A percentile compares a stretch with the other conserved stretches of the same genome.
These are phyloP conservation scores for Aspergillus baeticus DNA, from an alignment of 495 filamentous ascomycete genomes.

Conservation along the genomic window DNA sequence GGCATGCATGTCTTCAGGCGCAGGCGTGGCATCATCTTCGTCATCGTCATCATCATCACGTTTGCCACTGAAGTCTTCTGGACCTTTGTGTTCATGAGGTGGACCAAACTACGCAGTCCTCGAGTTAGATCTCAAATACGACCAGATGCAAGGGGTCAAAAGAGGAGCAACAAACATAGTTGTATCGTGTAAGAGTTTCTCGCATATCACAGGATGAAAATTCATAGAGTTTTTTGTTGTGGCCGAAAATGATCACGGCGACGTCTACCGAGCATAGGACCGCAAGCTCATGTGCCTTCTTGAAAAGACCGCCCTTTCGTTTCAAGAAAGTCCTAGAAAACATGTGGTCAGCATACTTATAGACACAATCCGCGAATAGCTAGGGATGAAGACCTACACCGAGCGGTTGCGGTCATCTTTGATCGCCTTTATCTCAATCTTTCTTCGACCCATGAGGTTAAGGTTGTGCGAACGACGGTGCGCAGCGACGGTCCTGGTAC, in stretches of 20 bases:
- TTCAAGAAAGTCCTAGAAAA: constrained; percentile 85
- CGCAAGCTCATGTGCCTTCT: constrained; percentile 98
- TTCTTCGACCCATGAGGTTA: constrained; percentile 61
- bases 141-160: neutral
- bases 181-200: constrained; percentile 80
- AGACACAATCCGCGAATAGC: neutral
- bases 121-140: constrained; percentile 2
- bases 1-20: constrained; percentile 58
- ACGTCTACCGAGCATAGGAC: constrained; percentile 98
- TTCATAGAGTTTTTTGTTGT: constrained; percentile 97
- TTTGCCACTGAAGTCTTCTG: constrained; percentile 85
- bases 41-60: constrained; percentile 86
- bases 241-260: constrained; percentile 96
- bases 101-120: constrained; percentile 67
- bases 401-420: constrained; percentile 99
- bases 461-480: constrained; percentile 11
- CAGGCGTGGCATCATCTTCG: constrained; percentile 61
- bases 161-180: constrained; percentile 68
- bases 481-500: constrained; percentile 11
- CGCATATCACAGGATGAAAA: constrained; percentile 94
- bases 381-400: constrained; percentile 66
- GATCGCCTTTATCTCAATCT: constrained; percentile 99
- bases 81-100: constrained; percentile 95
- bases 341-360: constrained; percentile 1
- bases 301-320: constrained; percentile 97